Percentiles rank a stretch among this genome's conserved stretches.
Evolutionary conservation across 768 basidiomycete species (phyloP).

Genomic region (Mrakia hoshinonis): DNA sequence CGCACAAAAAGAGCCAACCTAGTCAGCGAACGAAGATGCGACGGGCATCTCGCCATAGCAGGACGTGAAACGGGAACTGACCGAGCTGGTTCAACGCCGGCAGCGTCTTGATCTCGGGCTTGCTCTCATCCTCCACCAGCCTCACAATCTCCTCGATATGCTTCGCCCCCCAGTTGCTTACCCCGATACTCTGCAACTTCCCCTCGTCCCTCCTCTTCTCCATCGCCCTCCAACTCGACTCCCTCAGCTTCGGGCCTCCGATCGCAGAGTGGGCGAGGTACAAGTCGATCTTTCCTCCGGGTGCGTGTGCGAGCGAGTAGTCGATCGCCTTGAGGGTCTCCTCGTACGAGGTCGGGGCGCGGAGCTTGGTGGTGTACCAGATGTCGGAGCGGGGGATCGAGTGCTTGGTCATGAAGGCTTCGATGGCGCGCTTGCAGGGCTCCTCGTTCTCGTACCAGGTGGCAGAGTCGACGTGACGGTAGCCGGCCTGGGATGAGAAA

Average conservation of each 20-base stretch:
- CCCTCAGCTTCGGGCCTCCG: conserved; percentile 52
- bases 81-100: conserved; percentile 57
- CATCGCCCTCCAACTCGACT: conserved; percentile 59
- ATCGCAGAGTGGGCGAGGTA: conserved; percentile 55
- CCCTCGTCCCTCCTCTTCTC: conserved; percentile 58
- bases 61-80: conserved; percentile 28
- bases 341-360: conserved; percentile 51
- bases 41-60: no score
- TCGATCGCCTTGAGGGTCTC: conserved; percentile 48
- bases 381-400: conserved; percentile 52
- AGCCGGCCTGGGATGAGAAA: conserved; percentile 53
- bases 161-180: conserved; percentile 45
- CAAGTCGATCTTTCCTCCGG: conserved; percentile 50
- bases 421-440: conserved; percentile 56
- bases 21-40: neutral
- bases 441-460: conserved; percentile 58
- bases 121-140: conserved; percentile 43
- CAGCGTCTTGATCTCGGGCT: conserved; percentile 36
- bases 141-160: conserved; percentile 51
- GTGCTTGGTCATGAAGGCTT: conserved; percentile 47
- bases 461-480: conserved; percentile 53
- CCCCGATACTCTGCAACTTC: conserved; percentile 52
- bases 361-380: conserved; percentile 65
- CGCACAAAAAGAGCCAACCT: neutral
- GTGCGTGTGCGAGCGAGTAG: conserved; percentile 49